Percentiles rank a stretch among this genome's conserved stretches.
These are phyloP conservation scores for Hypholoma fasciculare DNA, from an alignment of 768 basidiomycete species.

Conservation along the genomic window DNA sequence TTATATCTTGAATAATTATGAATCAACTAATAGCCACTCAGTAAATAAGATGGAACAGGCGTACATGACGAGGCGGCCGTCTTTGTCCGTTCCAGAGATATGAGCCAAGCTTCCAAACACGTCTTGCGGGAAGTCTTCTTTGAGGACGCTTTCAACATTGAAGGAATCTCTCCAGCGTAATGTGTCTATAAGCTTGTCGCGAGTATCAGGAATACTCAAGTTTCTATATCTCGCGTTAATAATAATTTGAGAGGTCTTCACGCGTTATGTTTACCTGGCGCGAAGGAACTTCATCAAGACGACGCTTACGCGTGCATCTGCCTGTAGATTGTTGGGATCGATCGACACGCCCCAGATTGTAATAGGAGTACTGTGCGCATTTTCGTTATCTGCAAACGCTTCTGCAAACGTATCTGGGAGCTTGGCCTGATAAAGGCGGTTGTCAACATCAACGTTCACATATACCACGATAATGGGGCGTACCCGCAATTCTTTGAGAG, in stretches of 20 bases:
- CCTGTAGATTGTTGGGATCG: slow-evolving; percentile 51
- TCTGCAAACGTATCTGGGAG: slow-evolving; percentile 56
- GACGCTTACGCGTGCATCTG: slow-evolving; percentile 69
- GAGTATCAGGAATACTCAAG: slow-evolving; percentile 52
- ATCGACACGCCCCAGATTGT: slow-evolving; percentile 73
- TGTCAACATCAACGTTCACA: neutral
- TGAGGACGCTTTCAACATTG: slow-evolving; percentile 55
- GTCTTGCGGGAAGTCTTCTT: slow-evolving; percentile 62
- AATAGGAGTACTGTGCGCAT: slow-evolving; percentile 51
- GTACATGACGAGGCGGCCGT: slow-evolving; percentile 67
- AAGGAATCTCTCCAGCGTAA: slow-evolving; percentile 73
- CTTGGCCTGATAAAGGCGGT: slow-evolving; percentile 24
- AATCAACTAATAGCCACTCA: neutral
- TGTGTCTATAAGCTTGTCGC: slow-evolving; percentile 67
- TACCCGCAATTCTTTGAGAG: slow-evolving; percentile 69
- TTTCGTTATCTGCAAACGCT: slow-evolving; percentile 59
- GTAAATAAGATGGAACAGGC: slow-evolving; percentile 21
- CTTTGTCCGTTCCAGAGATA: slow-evolving; percentile 70
- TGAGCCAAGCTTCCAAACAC: slow-evolving; percentile 65
- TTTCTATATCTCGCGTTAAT: slow-evolving; percentile 34
- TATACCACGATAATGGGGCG: slow-evolving; percentile 12
- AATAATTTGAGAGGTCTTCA: neutral
- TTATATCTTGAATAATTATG: slow-evolving; percentile 57
- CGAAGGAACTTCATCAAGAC: slow-evolving; percentile 81
- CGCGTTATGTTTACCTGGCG: slow-evolving; percentile 54